Conservation (phyloP, 257 asterid genomes). For the Plantago ovata region DNA sequence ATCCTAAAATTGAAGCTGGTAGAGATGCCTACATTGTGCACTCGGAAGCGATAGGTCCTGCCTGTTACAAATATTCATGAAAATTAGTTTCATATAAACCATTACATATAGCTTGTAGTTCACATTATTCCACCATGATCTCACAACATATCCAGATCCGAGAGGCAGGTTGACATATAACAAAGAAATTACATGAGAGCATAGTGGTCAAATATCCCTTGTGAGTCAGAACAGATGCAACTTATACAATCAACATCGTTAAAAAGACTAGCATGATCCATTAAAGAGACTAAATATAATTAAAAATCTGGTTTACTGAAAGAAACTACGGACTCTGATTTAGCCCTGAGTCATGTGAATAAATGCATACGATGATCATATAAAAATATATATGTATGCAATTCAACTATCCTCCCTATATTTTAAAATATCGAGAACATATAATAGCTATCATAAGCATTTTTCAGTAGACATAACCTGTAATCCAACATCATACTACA, state of each 20-base stretch:
- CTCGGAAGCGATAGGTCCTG: slow-evolving; percentile 77
- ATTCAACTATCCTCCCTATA: too few relatives aligned
- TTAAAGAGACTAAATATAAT: neutral
- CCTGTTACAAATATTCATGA: slow-evolving; percentile 48
- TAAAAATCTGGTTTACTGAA: neutral
- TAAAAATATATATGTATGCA: too few relatives aligned
- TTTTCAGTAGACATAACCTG: too few relatives aligned
- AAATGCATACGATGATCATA: too few relatives aligned
- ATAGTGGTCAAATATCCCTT: too few relatives aligned
- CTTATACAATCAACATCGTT: too few relatives aligned
- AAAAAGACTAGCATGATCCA: neutral
- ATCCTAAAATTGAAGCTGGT: slow-evolving; percentile 94
- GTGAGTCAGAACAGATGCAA: neutral
- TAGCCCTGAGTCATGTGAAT: too few relatives aligned
- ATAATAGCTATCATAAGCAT: too few relatives aligned
- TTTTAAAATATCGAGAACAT: too few relatives aligned
- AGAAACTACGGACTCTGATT: too few relatives aligned
- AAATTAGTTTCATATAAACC: neutral
- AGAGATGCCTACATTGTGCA: slow-evolving; percentile 79
- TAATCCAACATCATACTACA: too few relatives aligned
- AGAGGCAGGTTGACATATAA: neutral
- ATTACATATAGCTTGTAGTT: neutral
- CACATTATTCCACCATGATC: neutral
- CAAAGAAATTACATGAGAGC: neutral
- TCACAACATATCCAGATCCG: neutral